Evolutionary conservation across 1,284 basidiomycete genomes (phyloP), one percentile per base, ranked within the genome.

Genomic region (Pseudozyma pruni): DNA sequence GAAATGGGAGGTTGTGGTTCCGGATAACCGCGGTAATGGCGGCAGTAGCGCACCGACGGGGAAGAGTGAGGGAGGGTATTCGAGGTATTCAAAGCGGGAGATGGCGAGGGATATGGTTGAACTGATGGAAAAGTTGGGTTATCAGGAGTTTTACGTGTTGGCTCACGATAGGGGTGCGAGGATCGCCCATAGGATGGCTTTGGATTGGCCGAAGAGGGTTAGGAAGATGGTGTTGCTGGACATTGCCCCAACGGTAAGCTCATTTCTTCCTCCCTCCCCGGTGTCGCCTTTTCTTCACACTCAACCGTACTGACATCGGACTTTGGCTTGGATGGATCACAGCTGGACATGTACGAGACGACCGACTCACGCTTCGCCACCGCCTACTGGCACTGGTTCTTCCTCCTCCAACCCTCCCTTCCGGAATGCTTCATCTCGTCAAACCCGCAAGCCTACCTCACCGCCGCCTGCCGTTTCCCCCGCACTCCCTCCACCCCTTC

Each of bases 121-220:
- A 31, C 72, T 83, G 13, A 84, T 84, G 83, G 53, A 72, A n/a
- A 52, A 72, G 17, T 59, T 82, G 14, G 80, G 81, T 9, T 49
- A 63, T 33, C 73, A 75, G 20, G 50, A 56, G 9, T 83, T 84
- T 64, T 59, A 57, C 14, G 49, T 84, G 7, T 63, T 84, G 2
- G 80, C 72, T 0, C 84, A 84, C 54, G 84, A 84, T 61, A 67
- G 84, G n/a, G 83, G 84, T n/a, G 83, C 79, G 3, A 71, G 84
- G 35, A 83, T 84, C 8, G 78, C 83, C 2, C 84, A 84, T 70
- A 74, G 84, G 13, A 54, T 84, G 20, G 80, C 75, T 0, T 50
- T 84, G 1, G 84, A 84, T 67, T 66, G 80, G 48, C 81, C 81
- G 1, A 62, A 75, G 1, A 62, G 45, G 2, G 75, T 84, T 7